Evolutionary conservation across 1,139 yeast species (phyloP).

Genomic region (Lodderomyces oxycetoniae): DNA sequence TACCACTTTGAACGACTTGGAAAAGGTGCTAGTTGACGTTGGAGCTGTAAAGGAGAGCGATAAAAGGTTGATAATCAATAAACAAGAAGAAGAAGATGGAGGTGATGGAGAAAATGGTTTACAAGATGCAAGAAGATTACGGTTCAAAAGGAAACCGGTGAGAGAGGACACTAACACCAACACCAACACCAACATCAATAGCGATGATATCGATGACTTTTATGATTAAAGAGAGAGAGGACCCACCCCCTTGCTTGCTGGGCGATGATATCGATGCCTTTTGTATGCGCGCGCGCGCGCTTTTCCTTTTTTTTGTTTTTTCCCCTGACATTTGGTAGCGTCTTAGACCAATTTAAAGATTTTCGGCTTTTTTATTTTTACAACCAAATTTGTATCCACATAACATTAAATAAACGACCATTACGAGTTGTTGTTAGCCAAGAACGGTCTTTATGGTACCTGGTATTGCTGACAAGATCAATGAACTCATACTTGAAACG

Average conservation of each 20-base stretch:
- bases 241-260: too few relatives aligned
- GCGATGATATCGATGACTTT: constrained; percentile 37
- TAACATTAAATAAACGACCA: too few relatives aligned
- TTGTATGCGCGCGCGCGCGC: too few relatives aligned
- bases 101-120: too few relatives aligned
- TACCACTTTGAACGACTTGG: constrained; percentile 64
- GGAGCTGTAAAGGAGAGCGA: constrained; percentile 66
- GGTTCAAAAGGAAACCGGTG: constrained; percentile 55
- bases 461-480: constrained; percentile 4
- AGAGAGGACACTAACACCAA: constrained; percentile 27
- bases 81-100: constrained; percentile 45
- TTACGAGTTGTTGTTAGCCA: too few relatives aligned
- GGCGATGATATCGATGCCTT: too few relatives aligned
- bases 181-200: constrained; percentile 20
- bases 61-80: constrained; percentile 58
- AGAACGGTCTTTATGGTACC: too few relatives aligned
- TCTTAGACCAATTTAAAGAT: too few relatives aligned
- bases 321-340: too few relatives aligned
- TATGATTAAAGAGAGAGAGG: constrained; percentile 32
- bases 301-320: too few relatives aligned
- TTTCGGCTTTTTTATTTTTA: too few relatives aligned
- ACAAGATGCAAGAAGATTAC: constrained; percentile 44
- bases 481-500: constrained; percentile 6
- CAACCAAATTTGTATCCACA: too few relatives aligned
- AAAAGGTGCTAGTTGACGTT: constrained; percentile 57